Conservation (phyloP, 2,329 filamentous ascomycete species). For the Verticillium alfalfae region DNA sequence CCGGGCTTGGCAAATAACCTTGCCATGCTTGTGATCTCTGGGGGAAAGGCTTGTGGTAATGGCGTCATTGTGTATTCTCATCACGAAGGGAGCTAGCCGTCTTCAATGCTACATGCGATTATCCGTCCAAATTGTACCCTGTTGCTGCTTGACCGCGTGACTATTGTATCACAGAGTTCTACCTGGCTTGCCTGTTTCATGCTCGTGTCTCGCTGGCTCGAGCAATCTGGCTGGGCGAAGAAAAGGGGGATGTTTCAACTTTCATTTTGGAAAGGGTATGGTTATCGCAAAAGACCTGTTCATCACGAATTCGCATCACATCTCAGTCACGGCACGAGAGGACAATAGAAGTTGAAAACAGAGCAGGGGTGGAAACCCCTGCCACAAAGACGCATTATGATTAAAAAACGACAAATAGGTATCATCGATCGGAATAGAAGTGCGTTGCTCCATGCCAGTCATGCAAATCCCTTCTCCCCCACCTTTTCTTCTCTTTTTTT, state of each 20-base stretch:
- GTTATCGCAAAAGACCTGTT: too few relatives aligned
- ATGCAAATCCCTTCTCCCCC: background rate
- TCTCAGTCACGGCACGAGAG: too few relatives aligned
- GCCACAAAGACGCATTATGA: background rate
- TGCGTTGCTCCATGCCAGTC: constrained; percentile 1
- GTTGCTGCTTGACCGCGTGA: too few relatives aligned
- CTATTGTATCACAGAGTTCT: too few relatives aligned
- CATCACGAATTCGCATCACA: background rate
- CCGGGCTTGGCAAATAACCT: constrained; percentile 2
- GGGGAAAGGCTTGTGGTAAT: background rate
- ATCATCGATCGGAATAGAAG: background rate
- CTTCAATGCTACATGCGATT: background rate
- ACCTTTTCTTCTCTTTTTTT: too few relatives aligned
- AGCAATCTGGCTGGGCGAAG: too few relatives aligned
- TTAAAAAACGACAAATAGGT: background rate
- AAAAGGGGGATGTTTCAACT: too few relatives aligned
- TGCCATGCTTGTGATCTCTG: background rate
- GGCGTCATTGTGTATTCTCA: background rate
- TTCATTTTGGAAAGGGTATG: too few relatives aligned
- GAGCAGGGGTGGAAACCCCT: background rate
- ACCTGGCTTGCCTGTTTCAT: too few relatives aligned
- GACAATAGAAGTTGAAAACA: background rate
- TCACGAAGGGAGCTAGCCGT: background rate
- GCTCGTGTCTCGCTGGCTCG: too few relatives aligned
- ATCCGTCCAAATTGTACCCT: background rate